Conservation (phyloP, 768 basidiomycete species). For the Dendrothele bispora region DNA sequence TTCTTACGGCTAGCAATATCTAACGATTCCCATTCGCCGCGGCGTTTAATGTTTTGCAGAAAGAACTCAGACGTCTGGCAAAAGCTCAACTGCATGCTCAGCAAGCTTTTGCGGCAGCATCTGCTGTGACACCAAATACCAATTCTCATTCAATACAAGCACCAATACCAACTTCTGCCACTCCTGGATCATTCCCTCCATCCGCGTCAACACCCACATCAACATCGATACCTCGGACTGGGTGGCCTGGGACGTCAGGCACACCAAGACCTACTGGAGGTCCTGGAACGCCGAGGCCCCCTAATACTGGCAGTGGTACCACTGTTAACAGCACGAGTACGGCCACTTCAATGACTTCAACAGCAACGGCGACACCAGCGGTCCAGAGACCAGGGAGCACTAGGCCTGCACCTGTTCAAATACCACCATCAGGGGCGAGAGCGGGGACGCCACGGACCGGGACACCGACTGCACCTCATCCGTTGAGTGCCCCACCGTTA, state of each 20-base stretch:
- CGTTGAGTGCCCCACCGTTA: constrained; percentile 15
- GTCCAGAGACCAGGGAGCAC: constrained; percentile 9
- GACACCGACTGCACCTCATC: constrained; percentile 14
- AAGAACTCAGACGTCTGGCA: constrained; percentile 70
- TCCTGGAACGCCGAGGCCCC: constrained; percentile 32
- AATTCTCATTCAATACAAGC: constrained; percentile 14
- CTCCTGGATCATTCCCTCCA: constrained; percentile 28
- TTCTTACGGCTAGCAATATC: no score
- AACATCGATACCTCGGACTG: constrained; percentile 30
- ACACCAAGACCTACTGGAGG: constrained; percentile 22
- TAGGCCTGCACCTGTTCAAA: constrained; percentile 23
- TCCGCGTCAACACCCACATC: constrained; percentile 24
- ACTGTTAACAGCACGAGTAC: no score
- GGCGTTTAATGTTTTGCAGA: constrained; percentile 38
- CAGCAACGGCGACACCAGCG: constrained; percentile 16
- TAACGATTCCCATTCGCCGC: not conserved
- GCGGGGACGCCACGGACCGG: constrained; percentile 13
- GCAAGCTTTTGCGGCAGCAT: constrained; percentile 19
- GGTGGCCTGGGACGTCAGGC: constrained; percentile 22
- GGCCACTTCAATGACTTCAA: no score
- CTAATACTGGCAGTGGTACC: no score
- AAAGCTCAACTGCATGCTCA: constrained; percentile 50
- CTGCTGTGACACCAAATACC: constrained; percentile 20
- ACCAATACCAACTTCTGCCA: constrained; percentile 27
- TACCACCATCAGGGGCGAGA: constrained; percentile 16